These are phyloP conservation scores for Lachnellula arida DNA, from an alignment of 2,329 filamentous ascomycete genomes.

Conservation along the genomic window DNA sequence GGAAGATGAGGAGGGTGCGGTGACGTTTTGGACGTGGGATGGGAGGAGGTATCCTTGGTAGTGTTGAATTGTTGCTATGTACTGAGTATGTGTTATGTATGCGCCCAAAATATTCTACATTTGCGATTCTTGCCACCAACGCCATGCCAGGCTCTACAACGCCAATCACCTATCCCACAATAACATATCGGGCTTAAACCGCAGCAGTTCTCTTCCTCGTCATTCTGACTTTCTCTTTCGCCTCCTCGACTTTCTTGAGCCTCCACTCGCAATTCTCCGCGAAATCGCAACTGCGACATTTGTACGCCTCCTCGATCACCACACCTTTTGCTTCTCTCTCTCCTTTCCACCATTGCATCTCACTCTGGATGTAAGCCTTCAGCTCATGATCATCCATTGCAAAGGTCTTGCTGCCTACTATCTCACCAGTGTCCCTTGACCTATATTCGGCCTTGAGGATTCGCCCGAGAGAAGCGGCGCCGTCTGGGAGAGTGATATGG, in stretches of 20 bases:
- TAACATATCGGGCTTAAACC: conserved; percentile 2
- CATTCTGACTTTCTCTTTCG: conserved; percentile 25
- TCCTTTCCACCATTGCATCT: conserved; percentile 87
- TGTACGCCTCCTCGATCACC: conserved; percentile 78
- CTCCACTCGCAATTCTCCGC: conserved; percentile 75
- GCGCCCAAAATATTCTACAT: not conserved
- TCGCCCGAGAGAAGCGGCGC: conserved; percentile 48
- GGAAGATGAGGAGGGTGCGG: conserved; percentile 12
- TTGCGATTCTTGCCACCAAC: not conserved
- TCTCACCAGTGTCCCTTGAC: conserved; percentile 39
- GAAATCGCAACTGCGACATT: conserved; percentile 84
- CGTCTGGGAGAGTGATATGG: conserved; percentile 40
- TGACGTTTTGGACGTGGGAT: conserved; percentile 25
- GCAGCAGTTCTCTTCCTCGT: conserved; percentile 10
- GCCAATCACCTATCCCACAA: not conserved
- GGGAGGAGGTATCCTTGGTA: conserved; percentile 21
- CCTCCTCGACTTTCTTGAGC: conserved; percentile 60
- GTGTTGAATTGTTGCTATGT: not conserved
- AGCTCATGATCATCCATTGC: conserved; percentile 61
- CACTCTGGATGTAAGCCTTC: conserved; percentile 59
- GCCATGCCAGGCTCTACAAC: not conserved
- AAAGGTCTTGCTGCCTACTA: conserved; percentile 57
- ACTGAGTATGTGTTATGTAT: not conserved
- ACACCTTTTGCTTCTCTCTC: conserved; percentile 69
- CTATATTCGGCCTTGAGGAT: conserved; percentile 55